phyloP scores from a whole-genome alignment of 371 early-diverging fungal genomes.

The Parasitella parasitica region DNA sequence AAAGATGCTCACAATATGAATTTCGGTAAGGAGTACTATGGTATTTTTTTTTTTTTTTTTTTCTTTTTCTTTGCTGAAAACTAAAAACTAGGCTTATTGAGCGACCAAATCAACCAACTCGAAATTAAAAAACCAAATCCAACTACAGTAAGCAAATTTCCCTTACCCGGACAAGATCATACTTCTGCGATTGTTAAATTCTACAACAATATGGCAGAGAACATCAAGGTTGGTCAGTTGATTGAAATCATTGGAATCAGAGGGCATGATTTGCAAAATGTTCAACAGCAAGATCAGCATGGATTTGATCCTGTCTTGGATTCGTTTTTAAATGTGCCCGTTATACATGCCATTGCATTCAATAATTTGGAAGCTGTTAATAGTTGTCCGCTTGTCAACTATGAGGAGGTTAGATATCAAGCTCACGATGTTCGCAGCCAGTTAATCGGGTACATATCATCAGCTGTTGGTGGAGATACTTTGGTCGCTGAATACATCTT shows the following conservation, averaged over 20 bases:
- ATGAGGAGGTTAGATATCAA: neutral
- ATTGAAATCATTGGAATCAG: conserved; percentile 62
- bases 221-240: conserved; percentile 54
- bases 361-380: conserved; percentile 13
- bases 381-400: neutral
- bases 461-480: conserved; percentile 50
- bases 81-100: conserved; percentile 4
- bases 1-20: conserved; percentile 18
- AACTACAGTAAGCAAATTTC: conserved; percentile 41
- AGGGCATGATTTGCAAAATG: conserved; percentile 20
- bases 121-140: conserved; percentile 10
- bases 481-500: conserved; percentile 62
- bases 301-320: conserved; percentile 24
- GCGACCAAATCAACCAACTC: conserved; percentile 16
- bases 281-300: neutral
- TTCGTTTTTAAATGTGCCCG: conserved; percentile 24
- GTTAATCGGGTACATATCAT: conserved; percentile 54
- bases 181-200: conserved; percentile 56
- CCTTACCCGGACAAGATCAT: conserved; percentile 51
- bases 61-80: neutral
- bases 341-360: conserved; percentile 47
- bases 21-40: neutral
- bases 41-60: neutral
- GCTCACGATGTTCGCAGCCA: conserved; percentile 32
- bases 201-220: conserved; percentile 37